phyloP scores from a whole-genome alignment of 2,329 filamentous ascomycete genomes.

The Colletotrichum gigasporum region DNA sequence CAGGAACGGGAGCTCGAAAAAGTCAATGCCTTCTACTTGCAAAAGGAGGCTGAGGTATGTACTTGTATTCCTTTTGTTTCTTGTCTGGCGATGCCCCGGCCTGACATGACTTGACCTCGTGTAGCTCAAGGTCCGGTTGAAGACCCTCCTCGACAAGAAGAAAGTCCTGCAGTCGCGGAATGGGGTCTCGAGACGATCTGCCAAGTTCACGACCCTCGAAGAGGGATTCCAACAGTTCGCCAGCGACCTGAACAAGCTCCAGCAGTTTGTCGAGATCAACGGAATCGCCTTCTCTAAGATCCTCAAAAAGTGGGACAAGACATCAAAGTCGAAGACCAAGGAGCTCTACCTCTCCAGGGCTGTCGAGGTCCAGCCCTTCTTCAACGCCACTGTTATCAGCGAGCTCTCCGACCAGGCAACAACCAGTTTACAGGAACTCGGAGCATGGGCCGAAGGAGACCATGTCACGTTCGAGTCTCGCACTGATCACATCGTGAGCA shows the following conservation, averaged over 20 bases:
- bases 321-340: conserved; percentile 97
- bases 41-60: conserved; percentile 95
- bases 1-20: conserved; percentile 98
- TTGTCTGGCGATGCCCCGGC: not conserved
- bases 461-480: conserved; percentile 81
- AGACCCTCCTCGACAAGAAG: conserved; percentile 95
- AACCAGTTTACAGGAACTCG: conserved; percentile 92
- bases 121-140: conserved; percentile 91
- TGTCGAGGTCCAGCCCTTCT: conserved; percentile 97
- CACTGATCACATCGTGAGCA: conserved; percentile 71
- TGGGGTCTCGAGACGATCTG: conserved; percentile 82
- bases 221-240: conserved; percentile 98
- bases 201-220: conserved; percentile 92
- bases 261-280: conserved; percentile 99
- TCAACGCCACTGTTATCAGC: conserved; percentile 96
- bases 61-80: not conserved
- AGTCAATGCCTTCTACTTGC: conserved; percentile 96
- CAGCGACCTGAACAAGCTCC: conserved; percentile 94
- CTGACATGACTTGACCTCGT: not conserved
- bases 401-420: conserved; percentile 97
- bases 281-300: conserved; percentile 99
- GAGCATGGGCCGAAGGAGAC: conserved; percentile 96
- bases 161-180: conserved; percentile 82
- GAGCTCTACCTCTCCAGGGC: conserved; percentile 95
- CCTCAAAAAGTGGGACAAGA: conserved; percentile 99